Evolutionary conservation across 2,329 filamentous ascomycete genomes (phyloP).

Genomic region (Apiospora kogelbergensis): DNA sequence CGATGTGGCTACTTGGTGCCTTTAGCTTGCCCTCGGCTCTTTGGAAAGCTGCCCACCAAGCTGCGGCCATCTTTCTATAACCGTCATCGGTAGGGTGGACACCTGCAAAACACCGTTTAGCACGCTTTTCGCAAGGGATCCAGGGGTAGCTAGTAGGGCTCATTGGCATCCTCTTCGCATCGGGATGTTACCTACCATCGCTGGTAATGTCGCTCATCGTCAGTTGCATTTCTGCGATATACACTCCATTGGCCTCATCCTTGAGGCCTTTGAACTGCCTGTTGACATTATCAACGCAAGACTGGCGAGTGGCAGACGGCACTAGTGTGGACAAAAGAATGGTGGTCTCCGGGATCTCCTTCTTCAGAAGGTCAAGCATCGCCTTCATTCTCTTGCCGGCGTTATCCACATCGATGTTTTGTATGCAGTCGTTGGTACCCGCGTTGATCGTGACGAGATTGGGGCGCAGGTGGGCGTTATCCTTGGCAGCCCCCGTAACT

Average conservation of each 20-base stretch:
- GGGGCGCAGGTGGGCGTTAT: conserved; percentile 6
- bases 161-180: not conserved
- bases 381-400: conserved; percentile 3
- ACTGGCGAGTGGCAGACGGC: conserved; percentile 11
- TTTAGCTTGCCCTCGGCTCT: conserved; percentile 7
- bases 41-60: conserved; percentile 18
- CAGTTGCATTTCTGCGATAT: conserved; percentile 16
- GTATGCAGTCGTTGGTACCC: conserved; percentile 13
- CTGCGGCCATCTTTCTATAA: conserved; percentile 15
- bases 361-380: conserved; percentile 9
- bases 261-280: conserved; percentile 12
- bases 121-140: not conserved
- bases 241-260: conserved; percentile 9
- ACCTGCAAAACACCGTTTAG: not conserved
- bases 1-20: not conserved
- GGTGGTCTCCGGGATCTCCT: conserved; percentile 10
- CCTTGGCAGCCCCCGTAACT: conserved; percentile 8
- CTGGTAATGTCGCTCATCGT: conserved; percentile 8
- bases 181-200: not conserved
- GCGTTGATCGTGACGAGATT: conserved; percentile 14
- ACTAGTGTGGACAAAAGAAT: conserved; percentile 14
- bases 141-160: not conserved
- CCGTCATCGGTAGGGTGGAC: conserved; percentile 19
- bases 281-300: conserved; percentile 13
- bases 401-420: conserved; percentile 3